Conservation (phyloP, 306 rosid genomes). For the Castanospermum australe region DNA sequence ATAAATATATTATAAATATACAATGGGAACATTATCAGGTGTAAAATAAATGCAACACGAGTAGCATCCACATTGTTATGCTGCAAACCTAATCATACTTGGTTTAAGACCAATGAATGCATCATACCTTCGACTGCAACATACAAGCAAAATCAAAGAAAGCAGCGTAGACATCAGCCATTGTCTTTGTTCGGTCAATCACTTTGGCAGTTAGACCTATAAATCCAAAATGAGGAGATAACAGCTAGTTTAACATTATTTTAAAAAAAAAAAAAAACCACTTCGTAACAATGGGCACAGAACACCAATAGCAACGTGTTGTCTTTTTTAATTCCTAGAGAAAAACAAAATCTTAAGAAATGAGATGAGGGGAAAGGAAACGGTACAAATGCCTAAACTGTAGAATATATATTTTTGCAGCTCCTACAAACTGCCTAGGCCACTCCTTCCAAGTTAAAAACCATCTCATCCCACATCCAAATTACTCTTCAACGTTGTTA, state of each 20-base stretch:
- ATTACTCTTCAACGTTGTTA: neutral
- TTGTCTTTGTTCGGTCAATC: conserved; percentile 79
- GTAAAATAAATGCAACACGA: neutral
- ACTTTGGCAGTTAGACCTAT: conserved; percentile 94
- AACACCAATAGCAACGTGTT: neutral
- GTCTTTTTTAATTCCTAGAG: neutral
- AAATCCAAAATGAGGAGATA: conserved; percentile 26
- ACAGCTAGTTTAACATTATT: neutral
- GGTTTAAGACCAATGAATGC: conserved; percentile 16
- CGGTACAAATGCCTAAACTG: neutral
- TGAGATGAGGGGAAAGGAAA: conserved; percentile 6
- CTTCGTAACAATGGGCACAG: neutral
- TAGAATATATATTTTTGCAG: neutral
- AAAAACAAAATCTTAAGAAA: neutral
- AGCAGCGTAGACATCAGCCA: conserved; percentile 87
- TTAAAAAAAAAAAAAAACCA: neutral
- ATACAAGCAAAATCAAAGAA: conserved; percentile 84
- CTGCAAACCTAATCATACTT: conserved; percentile 19
- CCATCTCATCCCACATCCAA: neutral
- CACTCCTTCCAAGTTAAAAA: neutral
- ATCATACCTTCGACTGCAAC: conserved; percentile 77
- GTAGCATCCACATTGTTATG: conserved; percentile 1
- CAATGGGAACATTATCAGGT: neutral
- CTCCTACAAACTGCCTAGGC: neutral
- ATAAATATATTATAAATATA: neutral